Evolutionary conservation across 1,139 yeast genomes (phyloP), one percentile per base, ranked within the genome.

Genomic region (Geotrichum fermentans): DNA sequence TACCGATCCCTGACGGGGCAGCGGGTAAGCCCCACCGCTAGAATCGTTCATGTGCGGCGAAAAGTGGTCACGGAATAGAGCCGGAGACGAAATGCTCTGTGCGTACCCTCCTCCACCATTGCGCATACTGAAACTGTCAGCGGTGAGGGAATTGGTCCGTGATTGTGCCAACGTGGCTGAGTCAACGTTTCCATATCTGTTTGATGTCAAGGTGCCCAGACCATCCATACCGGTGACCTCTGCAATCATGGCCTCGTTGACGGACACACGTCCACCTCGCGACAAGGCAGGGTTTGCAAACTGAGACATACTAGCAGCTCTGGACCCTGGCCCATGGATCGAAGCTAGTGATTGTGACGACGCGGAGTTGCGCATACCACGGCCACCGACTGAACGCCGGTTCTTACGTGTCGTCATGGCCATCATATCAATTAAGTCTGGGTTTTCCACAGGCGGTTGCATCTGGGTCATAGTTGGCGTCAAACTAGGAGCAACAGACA

Each of bases 401-500:
- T 43, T 47, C 28, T 39, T 47, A 20, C 50, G 44, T 4, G 49
- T 26, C n/a, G 53, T 51, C 24, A 51, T n/a, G 11, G 40, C 40
- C 53, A 51, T 51, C 53, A 51, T 51, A 17, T 50, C 52, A 21
- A 51, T 32, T 14, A 36, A 22, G 4, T 47, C 51, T 14, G 45
- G 48, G 20, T 46, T 35, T 21, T 40, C 47, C 28, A 45, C 21
- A 3, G 50, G 50, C 3, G 43, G 34, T 10, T 6, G 28, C 6
- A 6, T 10, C 8, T 10, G 28, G 28, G 28, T 24, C 28, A 30
- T 30, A 11, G 26, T 8, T 16, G 16, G 3, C 26, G 14, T 20
- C 2, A 34, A 26, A 3, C n/a, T n/a, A 4, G 45, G 40, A 24
- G 16, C 14, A 2, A 33, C 37, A 20, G 49, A 40, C 29, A 36